These are phyloP conservation scores for Striga asiatica DNA, from an alignment of 257 asterid genomes.

Conservation along the genomic window DNA sequence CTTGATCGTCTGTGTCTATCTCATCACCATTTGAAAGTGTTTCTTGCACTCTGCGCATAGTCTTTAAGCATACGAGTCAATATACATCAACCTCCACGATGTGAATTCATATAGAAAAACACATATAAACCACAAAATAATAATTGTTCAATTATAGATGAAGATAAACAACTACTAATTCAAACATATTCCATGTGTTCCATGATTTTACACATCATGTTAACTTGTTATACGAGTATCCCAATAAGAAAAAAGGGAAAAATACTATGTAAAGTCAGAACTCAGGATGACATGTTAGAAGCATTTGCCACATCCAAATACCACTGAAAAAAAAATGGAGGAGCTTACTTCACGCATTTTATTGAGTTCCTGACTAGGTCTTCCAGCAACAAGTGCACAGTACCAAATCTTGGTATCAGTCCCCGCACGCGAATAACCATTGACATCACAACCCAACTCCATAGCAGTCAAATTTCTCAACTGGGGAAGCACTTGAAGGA, in stretches of 20 bases:
- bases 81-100: slow-evolving; percentile 21
- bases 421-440: slow-evolving; percentile 86
- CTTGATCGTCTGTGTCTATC: slow-evolving; percentile 35
- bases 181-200: background rate
- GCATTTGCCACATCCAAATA: background rate
- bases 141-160: background rate
- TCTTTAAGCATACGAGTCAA: slow-evolving; percentile 49
- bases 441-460: slow-evolving; percentile 85
- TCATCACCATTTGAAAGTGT: slow-evolving; percentile 40
- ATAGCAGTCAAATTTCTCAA: slow-evolving; percentile 67
- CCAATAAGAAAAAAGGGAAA: background rate
- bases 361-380: slow-evolving; percentile 80
- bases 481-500: slow-evolving; percentile 86
- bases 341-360: slow-evolving; percentile 85
- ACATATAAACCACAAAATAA: background rate
- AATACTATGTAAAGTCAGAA: background rate
- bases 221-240: too few relatives aligned
- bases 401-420: slow-evolving; percentile 77
- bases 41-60: slow-evolving; percentile 82
- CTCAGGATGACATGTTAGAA: background rate
- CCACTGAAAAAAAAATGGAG: background rate
- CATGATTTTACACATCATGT: background rate
- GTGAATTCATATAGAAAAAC: slow-evolving; percentile 8
- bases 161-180: background rate
- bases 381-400: slow-evolving; percentile 84